Percentiles rank a stretch among this genome's conserved stretches.
These are phyloP conservation scores for Penicillium maclennaniae DNA, from an alignment of 495 filamentous ascomycete species.

Conservation along the genomic window DNA sequence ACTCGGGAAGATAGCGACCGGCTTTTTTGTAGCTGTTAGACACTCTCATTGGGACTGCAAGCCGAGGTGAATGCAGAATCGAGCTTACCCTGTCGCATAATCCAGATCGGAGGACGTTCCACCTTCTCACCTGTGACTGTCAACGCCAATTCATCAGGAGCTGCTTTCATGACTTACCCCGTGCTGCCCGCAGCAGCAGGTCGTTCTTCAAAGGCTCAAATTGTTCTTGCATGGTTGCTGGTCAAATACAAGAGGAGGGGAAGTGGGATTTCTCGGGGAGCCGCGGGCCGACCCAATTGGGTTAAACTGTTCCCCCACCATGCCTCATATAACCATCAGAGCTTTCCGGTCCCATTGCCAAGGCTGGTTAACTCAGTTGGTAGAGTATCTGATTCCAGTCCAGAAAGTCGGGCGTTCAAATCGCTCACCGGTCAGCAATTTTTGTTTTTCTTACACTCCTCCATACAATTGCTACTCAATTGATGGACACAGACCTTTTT, in stretches of 20 bases:
- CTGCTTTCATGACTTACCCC: constrained; percentile 53
- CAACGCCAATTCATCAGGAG: constrained; percentile 8
- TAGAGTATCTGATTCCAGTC: neutral
- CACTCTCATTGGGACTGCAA: neutral
- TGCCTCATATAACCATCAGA: neutral
- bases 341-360: too few species aligned
- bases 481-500: too few species aligned
- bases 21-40: constrained; percentile 47
- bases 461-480: too few species aligned
- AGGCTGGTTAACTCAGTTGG: neutral
- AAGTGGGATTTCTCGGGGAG: constrained; percentile 21
- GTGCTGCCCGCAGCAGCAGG: constrained; percentile 78
- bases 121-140: constrained; percentile 72
- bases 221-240: constrained; percentile 52
- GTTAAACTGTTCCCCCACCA: neutral
- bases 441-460: too few species aligned
- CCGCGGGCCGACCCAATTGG: constrained; percentile 13
- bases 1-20: constrained; percentile 95
- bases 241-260: constrained; percentile 26
- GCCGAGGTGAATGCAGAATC: neutral
- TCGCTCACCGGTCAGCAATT: neutral
- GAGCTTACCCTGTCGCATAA: constrained; percentile 89
- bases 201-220: constrained; percentile 89
- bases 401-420: neutral
- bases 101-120: constrained; percentile 91